Conservation (phyloP, 2,329 filamentous ascomycete genomes). For the Verticillium zaregamsianum region DNA sequence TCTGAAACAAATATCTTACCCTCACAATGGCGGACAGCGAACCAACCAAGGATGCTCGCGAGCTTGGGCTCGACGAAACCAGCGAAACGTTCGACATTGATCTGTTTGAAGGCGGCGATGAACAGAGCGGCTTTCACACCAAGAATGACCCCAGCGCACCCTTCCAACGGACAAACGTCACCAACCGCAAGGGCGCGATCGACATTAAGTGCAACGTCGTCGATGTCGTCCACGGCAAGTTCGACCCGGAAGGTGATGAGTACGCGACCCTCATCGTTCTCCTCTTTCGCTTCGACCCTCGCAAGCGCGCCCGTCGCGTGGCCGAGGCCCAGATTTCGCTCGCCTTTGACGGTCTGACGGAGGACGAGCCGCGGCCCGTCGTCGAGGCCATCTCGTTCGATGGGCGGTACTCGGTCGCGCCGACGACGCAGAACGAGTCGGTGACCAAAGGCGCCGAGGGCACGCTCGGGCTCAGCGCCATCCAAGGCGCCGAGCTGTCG, state of each 20-base stretch:
- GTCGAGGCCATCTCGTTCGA: slow-evolving; percentile 15
- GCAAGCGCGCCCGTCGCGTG: slow-evolving; percentile 16
- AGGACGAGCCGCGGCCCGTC: slow-evolving; percentile 1
- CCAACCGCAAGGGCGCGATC: slow-evolving; percentile 18
- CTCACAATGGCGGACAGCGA: neutral
- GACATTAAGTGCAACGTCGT: slow-evolving; percentile 19
- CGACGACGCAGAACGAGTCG: slow-evolving; percentile 10
- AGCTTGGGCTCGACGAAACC: neutral
- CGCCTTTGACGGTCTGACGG: slow-evolving; percentile 11
- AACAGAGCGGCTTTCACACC: slow-evolving; percentile 15
- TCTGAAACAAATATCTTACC: neutral
- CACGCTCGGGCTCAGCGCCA: slow-evolving; percentile 4
- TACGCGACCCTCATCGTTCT: slow-evolving; percentile 19
- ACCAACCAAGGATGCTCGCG: neutral
- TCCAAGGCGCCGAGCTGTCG: slow-evolving; percentile 10
- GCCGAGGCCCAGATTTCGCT: slow-evolving; percentile 16
- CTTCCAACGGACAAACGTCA: slow-evolving; percentile 16
- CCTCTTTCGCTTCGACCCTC: slow-evolving; percentile 19
- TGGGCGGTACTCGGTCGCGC: slow-evolving; percentile 7
- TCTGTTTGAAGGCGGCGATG: neutral
- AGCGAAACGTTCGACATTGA: slow-evolving; percentile 2
- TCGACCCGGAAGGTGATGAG: slow-evolving; percentile 13
- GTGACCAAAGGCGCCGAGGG: slow-evolving; percentile 4
- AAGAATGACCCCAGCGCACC: slow-evolving; percentile 16
- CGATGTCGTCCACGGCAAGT: slow-evolving; percentile 20